phyloP scores from a whole-genome alignment of 2,329 filamentous ascomycete species.

The Penicillium janthinellum region DNA sequence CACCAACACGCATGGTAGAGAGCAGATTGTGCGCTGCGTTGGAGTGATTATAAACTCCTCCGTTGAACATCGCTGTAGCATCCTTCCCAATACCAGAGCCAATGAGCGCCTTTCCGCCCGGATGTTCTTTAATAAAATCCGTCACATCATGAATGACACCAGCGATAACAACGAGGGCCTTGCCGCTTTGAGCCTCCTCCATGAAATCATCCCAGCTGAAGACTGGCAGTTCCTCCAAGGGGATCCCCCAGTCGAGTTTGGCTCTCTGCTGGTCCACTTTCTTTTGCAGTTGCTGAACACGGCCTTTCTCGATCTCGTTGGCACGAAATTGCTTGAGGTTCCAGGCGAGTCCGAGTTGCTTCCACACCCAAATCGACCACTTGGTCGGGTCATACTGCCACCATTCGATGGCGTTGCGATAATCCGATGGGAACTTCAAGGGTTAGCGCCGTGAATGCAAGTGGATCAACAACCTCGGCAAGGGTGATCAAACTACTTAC shows the following conservation, averaged over 20 bases:
- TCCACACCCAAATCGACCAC: constrained; percentile 83
- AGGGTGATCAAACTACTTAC: not conserved
- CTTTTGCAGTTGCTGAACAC: constrained; percentile 86
- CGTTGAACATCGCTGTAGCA: constrained; percentile 87
- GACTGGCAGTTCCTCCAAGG: constrained; percentile 81
- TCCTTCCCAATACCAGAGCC: constrained; percentile 80
- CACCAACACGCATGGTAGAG: constrained; percentile 85
- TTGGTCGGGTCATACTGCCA: constrained; percentile 91
- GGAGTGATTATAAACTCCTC: constrained; percentile 84
- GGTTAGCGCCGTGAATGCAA: not conserved
- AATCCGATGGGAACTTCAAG: constrained; percentile 73
- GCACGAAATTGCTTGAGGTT: constrained; percentile 87
- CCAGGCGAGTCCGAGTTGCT: constrained; percentile 78
- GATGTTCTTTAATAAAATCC: constrained; percentile 83
- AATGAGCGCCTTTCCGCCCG: constrained; percentile 80
- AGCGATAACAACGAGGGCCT: constrained; percentile 73
- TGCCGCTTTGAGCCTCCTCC: constrained; percentile 73
- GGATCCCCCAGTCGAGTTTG: constrained; percentile 80
- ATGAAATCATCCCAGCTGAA: constrained; percentile 85
- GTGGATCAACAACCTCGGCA: too few species aligned
- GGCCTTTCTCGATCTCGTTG: constrained; percentile 92
- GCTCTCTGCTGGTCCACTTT: constrained; percentile 85
- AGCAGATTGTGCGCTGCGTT: constrained; percentile 88
- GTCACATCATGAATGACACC: constrained; percentile 84
- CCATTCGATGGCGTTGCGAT: constrained; percentile 89